phyloP scores from a whole-genome alignment of 305 asterid genomes.

The Withania somnifera region DNA sequence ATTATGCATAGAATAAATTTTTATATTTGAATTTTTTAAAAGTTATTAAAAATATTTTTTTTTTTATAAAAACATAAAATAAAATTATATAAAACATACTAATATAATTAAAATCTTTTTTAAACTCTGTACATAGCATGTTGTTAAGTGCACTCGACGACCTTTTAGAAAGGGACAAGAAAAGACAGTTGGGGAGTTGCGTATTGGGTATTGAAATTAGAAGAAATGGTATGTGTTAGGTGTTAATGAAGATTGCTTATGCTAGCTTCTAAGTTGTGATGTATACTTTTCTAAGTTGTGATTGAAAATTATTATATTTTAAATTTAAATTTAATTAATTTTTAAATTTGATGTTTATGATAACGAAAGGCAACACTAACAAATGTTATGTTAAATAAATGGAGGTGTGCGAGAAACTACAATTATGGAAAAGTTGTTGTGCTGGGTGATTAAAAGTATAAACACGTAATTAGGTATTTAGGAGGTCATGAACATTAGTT shows the following conservation, averaged over 20 bases:
- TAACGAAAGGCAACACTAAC: not conserved
- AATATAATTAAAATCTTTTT: too few relatives aligned
- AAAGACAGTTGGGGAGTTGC: not conserved
- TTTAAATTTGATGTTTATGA: too few relatives aligned
- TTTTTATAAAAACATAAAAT: too few relatives aligned
- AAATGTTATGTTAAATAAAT: not conserved
- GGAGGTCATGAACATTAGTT: not conserved
- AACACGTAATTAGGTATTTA: not conserved
- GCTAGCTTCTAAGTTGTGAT: not conserved
- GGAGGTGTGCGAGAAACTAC: fast-evolving
- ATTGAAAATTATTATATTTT: too few relatives aligned
- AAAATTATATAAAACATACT: too few relatives aligned
- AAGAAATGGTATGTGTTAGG: not conserved
- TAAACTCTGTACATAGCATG: too few relatives aligned
- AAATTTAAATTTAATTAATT: not conserved
- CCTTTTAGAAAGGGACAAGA: not conserved
- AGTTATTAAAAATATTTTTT: too few relatives aligned
- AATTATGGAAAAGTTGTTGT: not conserved
- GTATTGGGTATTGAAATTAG: not conserved
- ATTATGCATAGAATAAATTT: too few relatives aligned
- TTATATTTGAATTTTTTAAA: too few relatives aligned
- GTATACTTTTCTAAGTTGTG: not conserved
- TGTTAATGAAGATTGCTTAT: not conserved
- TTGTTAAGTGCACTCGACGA: too few relatives aligned
- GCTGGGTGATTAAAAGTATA: not conserved